A percentile compares a stretch with the other conserved stretches of the same genome.
Conservation (phyloP, 2,329 filamentous ascomycete species). For the Aspergillus versicolor region DNA sequence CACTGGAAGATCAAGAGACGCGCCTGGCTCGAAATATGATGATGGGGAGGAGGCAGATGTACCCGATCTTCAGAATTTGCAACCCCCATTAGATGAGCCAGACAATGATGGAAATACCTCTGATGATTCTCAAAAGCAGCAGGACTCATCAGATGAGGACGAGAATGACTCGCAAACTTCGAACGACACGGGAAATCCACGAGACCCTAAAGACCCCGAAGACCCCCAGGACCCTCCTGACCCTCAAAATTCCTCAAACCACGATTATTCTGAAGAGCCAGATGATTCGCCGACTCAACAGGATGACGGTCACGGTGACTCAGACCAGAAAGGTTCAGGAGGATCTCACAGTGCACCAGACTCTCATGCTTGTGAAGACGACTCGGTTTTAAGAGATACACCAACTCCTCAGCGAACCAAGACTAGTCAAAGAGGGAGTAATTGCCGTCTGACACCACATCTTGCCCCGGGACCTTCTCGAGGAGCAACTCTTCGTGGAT, state of each 20-base stretch:
- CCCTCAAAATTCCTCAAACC: not conserved
- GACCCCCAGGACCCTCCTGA: not conserved
- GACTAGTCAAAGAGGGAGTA: not conserved
- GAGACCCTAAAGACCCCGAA: not conserved
- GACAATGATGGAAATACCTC: not conserved
- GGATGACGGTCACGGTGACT: not conserved
- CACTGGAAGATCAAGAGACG: too few species aligned
- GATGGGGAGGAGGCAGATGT: not conserved
- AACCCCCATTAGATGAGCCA: not conserved
- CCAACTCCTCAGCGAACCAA: not conserved
- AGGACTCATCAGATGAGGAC: not conserved
- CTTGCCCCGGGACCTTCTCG: not conserved
- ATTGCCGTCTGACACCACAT: not conserved
- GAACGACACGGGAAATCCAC: not conserved
- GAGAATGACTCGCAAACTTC: not conserved
- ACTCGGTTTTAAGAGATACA: not conserved
- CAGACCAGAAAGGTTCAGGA: not conserved
- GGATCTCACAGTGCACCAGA: not conserved
- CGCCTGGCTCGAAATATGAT: not conserved
- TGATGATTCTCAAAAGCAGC: not conserved
- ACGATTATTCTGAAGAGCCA: not conserved
- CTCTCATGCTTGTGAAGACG: not conserved
- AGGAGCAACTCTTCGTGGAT: not conserved
- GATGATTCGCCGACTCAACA: not conserved
- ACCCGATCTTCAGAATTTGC: too few species aligned